Evolutionary conservation across 1,284 basidiomycete genomes (phyloP), one percentile per base, ranked within the genome.

Genomic region (Trichosporon ovoides): DNA sequence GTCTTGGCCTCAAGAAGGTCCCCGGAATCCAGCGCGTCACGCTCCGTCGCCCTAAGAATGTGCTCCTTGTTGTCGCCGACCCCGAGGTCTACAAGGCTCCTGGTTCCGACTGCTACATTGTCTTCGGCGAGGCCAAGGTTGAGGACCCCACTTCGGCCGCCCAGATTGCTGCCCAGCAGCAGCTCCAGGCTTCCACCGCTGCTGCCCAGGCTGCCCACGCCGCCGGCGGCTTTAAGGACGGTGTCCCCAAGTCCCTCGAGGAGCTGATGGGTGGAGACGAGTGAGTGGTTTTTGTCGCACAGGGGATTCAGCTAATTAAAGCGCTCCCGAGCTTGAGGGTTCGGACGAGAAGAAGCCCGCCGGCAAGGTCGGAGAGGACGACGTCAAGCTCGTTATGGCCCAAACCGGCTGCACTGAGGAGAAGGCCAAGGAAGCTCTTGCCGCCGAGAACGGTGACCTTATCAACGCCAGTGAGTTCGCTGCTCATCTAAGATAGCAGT

Each of bases 11-110:
- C 78, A 96, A 97, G 82, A 87, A 85, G 77, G 89, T 98, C 58
- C 84, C 86, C 59, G 88, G 86, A 68, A 97, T 98, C 79, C 96
- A 91, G 70, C 86, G 95, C 64, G 95, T 98, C 62, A 96, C 93
- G 63, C 84, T 98, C 75, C 83, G 92, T 75, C 84, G 93, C 77
- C 89, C 93, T 57, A 95, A 95, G 81, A 95, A 95, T 76, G 91
- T 93, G 65, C 85, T 98, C 62, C 90, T 97, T 77, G 94, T 98
- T 64, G 85, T 98, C 69, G 85, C 90, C 62, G 82, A 88, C 60
- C 95, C 96, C 55, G 95, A 98, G 68, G 95, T 98, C 55, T 98
- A 91, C 87, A 98, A 97, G 83, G 93, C 92, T 54, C 86, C 89
- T 53, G 91, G 90, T 80, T 93, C 91, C 72, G 96, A 98, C 80